Percentiles rank a stretch among this genome's conserved stretches.
Evolutionary conservation across 148 eudicot species (phyloP).

Genomic region (Amaranthus palmeri): DNA sequence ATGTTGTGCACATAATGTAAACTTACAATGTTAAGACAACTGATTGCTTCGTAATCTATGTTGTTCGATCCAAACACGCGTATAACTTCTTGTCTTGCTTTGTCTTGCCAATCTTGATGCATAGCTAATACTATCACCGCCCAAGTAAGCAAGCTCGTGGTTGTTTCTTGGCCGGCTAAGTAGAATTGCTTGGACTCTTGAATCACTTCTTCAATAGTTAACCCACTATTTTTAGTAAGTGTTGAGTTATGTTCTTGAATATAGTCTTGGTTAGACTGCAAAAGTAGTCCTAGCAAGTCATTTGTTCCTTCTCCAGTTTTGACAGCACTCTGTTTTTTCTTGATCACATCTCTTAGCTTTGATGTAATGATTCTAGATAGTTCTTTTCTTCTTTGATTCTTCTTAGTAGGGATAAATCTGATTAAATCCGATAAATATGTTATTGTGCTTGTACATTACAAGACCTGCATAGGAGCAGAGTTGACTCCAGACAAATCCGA

Average conservation of each 20-base stretch:
- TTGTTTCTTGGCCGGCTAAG: constrained; percentile 67
- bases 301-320: constrained; percentile 28
- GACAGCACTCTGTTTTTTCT: constrained; percentile 30
- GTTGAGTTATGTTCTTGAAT: background rate
- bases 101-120: constrained; percentile 59
- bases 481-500: too few relatives aligned
- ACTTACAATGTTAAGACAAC: constrained; percentile 42
- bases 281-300: constrained; percentile 41
- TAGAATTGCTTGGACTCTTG: constrained; percentile 60
- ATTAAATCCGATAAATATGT: too few relatives aligned
- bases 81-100: constrained; percentile 45
- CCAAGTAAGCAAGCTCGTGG: constrained; percentile 60
- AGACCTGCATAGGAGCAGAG: too few relatives aligned
- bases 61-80: constrained; percentile 27
- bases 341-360: constrained; percentile 33
- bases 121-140: constrained; percentile 43
- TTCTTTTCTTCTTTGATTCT: constrained; percentile 37
- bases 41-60: constrained; percentile 37
- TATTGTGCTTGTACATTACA: too few relatives aligned
- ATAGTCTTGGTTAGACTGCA: constrained; percentile 34
- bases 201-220: constrained; percentile 47
- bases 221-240: constrained; percentile 9
- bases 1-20: background rate
- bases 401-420: constrained; percentile 48
- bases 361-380: constrained; percentile 39